Conservation (phyloP, 2,329 filamentous ascomycete species). For the Dothideomycetidae sp. region DNA sequence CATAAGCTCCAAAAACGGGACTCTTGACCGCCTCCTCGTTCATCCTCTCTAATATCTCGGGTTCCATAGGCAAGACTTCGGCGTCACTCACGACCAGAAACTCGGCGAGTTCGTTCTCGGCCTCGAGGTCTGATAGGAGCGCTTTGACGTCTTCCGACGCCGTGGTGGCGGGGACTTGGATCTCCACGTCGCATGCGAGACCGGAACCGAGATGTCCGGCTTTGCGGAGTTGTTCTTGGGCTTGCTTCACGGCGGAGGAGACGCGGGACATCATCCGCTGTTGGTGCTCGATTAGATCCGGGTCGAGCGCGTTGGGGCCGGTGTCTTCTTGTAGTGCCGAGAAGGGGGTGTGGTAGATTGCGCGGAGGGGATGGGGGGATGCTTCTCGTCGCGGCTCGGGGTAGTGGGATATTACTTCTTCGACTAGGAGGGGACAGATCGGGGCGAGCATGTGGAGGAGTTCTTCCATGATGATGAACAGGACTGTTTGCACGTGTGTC, state of each 20-base stretch:
- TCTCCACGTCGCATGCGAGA: slow-evolving; percentile 57
- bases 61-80: slow-evolving; percentile 13
- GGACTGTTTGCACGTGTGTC: slow-evolving; percentile 40
- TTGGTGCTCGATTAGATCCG: slow-evolving; percentile 32
- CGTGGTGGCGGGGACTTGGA: slow-evolving; percentile 24
- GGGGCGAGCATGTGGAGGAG: slow-evolving; percentile 68
- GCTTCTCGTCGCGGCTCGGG: slow-evolving; percentile 40
- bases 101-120: slow-evolving; percentile 22
- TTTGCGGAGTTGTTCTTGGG: slow-evolving; percentile 57
- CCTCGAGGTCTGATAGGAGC: slow-evolving; percentile 12
- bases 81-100: slow-evolving; percentile 31
- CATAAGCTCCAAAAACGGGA: slow-evolving; percentile 6
- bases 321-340: slow-evolving; percentile 10
- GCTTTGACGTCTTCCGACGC: slow-evolving; percentile 7
- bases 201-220: slow-evolving; percentile 66
- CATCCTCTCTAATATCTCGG: slow-evolving; percentile 9
- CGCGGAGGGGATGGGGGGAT: slow-evolving; percentile 19
- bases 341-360: slow-evolving; percentile 17
- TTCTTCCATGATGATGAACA: slow-evolving; percentile 51
- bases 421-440: slow-evolving; percentile 67
- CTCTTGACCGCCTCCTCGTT: slow-evolving; percentile 11
- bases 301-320: slow-evolving; percentile 2
- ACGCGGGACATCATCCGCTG: slow-evolving; percentile 32
- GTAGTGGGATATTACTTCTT: slow-evolving; percentile 73
- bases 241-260: slow-evolving; percentile 55